Evolutionary conservation across 208 protist genomes (phyloP).

Genomic region (Trypanosoma platydactyli): DNA sequence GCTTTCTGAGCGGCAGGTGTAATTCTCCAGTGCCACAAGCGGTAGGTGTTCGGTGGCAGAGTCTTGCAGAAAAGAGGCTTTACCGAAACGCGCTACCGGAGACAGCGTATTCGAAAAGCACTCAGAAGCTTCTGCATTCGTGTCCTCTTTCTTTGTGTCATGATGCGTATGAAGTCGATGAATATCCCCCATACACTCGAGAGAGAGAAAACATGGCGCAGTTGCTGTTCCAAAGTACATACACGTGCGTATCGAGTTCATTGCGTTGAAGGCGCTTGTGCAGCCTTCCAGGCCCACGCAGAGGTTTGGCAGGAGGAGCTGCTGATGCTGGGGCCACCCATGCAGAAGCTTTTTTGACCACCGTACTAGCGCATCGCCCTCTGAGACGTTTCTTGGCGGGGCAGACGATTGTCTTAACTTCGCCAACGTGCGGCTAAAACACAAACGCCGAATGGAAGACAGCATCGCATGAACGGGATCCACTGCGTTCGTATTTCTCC

Average conservation of each 20-base stretch:
- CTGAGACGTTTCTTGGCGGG: conserved; percentile 38
- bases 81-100: conserved; percentile 36
- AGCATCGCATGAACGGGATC: no score
- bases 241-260: conserved; percentile 80
- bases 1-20: conserved; percentile 60
- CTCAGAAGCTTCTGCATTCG: not conserved
- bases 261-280: conserved; percentile 83
- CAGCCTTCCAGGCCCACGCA: conserved; percentile 81
- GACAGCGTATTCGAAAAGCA: conserved; percentile 2
- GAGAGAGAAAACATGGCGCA: conserved; percentile 66
- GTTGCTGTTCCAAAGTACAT: conserved; percentile 62
- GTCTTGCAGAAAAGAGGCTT: conserved; percentile 7
- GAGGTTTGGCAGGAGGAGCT: conserved; percentile 20
- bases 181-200: conserved; percentile 46
- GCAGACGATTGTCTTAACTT: conserved; percentile 45
- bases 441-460: not conserved
- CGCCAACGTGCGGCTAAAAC: not conserved
- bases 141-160: not conserved
- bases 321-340: conserved; percentile 29
- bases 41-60: conserved; percentile 19
- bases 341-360: conserved; percentile 55
- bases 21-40: conserved; percentile 86
- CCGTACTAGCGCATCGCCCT: conserved; percentile 63
- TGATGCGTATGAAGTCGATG: conserved; percentile 40
- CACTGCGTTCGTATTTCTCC: no score